Conservation (phyloP, 352 stramenopile species). For the Phytophthora melonis region DNA sequence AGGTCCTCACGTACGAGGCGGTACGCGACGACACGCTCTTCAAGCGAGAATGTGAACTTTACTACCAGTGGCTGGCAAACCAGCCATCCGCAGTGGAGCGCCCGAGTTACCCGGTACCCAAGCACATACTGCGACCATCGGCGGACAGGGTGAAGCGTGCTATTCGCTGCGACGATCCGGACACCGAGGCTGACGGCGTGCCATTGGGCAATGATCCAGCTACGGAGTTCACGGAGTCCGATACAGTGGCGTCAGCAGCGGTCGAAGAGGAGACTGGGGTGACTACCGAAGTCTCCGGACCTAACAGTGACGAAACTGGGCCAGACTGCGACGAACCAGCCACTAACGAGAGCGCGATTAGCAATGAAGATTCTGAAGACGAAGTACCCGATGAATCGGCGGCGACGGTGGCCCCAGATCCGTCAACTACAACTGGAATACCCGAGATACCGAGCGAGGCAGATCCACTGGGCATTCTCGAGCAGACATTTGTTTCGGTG, state of each 20-base stretch:
- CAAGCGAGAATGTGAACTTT: not conserved
- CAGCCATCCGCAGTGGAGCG: slow-evolving; percentile 6
- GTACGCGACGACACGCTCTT: not conserved
- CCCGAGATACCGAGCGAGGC: too few relatives aligned
- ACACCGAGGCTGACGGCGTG: not conserved
- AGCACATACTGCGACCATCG: not conserved
- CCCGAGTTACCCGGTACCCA: not conserved
- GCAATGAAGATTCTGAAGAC: too few relatives aligned
- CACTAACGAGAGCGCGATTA: too few relatives aligned
- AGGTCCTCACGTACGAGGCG: not conserved
- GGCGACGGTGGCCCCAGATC: too few relatives aligned
- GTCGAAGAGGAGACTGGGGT: too few relatives aligned
- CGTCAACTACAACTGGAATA: too few relatives aligned
- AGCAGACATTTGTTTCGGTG: not conserved
- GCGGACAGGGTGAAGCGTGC: too few relatives aligned
- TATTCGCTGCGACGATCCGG: not conserved
- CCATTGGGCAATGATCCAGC: not conserved
- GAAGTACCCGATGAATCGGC: too few relatives aligned
- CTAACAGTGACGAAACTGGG: too few relatives aligned
- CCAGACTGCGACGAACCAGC: too few relatives aligned
- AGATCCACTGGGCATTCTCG: not conserved
- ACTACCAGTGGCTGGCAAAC: not conserved
- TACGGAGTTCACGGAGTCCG: not conserved
- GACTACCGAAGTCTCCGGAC: too few relatives aligned
- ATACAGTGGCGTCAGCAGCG: too few relatives aligned